Conservation (phyloP, 208 protist species). For the Leishmania amazonensis region DNA sequence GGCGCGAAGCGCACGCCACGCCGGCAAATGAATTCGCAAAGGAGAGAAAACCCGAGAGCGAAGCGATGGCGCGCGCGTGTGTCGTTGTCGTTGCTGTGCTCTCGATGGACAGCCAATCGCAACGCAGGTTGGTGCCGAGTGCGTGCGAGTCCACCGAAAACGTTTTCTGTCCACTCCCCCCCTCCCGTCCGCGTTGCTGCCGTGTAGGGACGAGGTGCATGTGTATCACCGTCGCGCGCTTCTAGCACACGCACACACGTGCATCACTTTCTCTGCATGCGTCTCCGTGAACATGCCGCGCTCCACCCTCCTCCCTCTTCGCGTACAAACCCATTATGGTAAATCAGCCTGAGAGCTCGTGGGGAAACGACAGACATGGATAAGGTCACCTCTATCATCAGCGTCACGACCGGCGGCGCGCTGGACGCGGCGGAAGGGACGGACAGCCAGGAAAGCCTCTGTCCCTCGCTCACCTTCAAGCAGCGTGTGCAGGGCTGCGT, state of each 20-base stretch:
- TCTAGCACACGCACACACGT: no score
- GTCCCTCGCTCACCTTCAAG: slow-evolving; percentile 77
- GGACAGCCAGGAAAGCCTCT: slow-evolving; percentile 47
- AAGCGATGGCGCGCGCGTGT: not conserved
- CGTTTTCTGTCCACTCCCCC: not conserved
- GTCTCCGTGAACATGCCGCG: not conserved
- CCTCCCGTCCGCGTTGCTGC: no score
- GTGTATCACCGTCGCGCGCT: no score
- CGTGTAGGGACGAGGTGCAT: no score
- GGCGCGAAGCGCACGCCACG: not conserved
- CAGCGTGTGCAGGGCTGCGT: slow-evolving; percentile 72
- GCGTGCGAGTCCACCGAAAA: not conserved
- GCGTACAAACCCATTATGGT: no score
- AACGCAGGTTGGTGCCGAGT: not conserved
- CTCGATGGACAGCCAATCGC: not conserved
- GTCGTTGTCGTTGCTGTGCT: not conserved
- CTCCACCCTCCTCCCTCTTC: not conserved
- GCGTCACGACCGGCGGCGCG: slow-evolving; percentile 25
- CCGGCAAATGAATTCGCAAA: not conserved
- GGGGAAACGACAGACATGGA: slow-evolving; percentile 28
- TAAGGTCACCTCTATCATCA: slow-evolving; percentile 52
- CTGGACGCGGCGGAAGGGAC: slow-evolving; percentile 24
- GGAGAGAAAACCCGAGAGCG: not conserved
- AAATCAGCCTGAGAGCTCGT: not conserved
- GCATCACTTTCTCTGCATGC: not conserved